A percentile compares a stretch with the other conserved stretches of the same genome.
Evolutionary conservation across 345 rosid genomes (phyloP).

Genomic region (Eucalyptus tenuipes): DNA sequence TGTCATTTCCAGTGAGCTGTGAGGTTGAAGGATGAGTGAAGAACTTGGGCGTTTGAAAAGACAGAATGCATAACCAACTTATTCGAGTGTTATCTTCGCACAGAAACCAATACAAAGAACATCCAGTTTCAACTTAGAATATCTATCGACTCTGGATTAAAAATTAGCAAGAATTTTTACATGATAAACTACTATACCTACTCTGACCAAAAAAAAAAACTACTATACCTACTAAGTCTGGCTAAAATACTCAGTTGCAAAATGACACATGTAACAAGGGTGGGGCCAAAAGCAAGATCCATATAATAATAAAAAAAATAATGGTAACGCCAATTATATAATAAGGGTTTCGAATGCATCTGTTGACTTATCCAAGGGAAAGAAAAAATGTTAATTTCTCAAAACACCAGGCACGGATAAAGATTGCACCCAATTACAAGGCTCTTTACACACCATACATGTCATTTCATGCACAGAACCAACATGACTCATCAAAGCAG

Average conservation of each 20-base stretch:
- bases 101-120: not conserved
- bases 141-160: not conserved
- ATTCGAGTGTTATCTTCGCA: not conserved
- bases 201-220: not conserved
- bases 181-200: not conserved
- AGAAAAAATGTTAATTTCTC: not conserved
- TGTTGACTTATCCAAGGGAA: not conserved
- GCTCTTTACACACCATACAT: not conserved
- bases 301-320: not conserved
- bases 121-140: not conserved
- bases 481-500: not conserved
- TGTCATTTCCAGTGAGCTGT: not conserved
- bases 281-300: not conserved
- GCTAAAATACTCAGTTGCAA: not conserved
- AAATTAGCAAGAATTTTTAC: not conserved
- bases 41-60: not conserved
- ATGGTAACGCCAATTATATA: not conserved
- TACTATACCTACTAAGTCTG: not conserved
- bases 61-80: not conserved
- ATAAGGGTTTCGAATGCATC: not conserved
- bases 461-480: conserved; percentile 13
- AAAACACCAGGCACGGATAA: not conserved
- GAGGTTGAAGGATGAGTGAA: not conserved
- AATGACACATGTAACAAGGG: not conserved
- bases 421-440: not conserved